Evolutionary conservation across 2,329 filamentous ascomycete species (phyloP).

Genomic region (Ambrosiella beaveri): DNA sequence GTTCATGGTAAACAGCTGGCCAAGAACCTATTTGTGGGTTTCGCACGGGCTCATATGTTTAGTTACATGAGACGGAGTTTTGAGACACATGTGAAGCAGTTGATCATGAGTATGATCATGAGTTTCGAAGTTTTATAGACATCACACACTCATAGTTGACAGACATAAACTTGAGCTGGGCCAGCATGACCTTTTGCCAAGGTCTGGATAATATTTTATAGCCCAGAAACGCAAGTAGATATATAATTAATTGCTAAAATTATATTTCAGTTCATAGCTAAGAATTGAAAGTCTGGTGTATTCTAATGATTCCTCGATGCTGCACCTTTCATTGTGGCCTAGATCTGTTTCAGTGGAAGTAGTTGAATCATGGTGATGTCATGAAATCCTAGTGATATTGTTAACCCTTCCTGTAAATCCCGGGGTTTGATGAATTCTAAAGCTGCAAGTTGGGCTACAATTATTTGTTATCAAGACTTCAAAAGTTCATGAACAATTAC

Average conservation of each 20-base stretch:
- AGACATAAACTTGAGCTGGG: background rate
- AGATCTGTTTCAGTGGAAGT: background rate
- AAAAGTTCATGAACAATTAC: background rate
- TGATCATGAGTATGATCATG: background rate
- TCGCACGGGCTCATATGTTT: background rate
- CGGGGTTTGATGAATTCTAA: background rate
- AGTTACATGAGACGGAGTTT: background rate
- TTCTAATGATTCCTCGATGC: background rate
- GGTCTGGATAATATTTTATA: too few species aligned
- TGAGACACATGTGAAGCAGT: background rate
- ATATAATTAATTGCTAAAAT: too few species aligned
- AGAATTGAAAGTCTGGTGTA: background rate
- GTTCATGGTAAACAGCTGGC: background rate
- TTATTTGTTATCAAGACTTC: background rate
- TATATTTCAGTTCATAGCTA: too few species aligned
- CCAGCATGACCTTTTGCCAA: background rate
- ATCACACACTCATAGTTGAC: background rate
- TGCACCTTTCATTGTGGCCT: background rate
- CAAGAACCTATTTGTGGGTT: background rate
- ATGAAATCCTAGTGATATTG: background rate
- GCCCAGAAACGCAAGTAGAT: too few species aligned
- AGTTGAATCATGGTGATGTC: background rate
- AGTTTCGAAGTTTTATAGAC: background rate
- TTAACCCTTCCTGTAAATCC: background rate
- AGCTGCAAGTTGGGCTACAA: background rate